Evolutionary conservation across 495 filamentous ascomycete genomes (phyloP).

Genomic region (Podospora pseudocomata): DNA sequence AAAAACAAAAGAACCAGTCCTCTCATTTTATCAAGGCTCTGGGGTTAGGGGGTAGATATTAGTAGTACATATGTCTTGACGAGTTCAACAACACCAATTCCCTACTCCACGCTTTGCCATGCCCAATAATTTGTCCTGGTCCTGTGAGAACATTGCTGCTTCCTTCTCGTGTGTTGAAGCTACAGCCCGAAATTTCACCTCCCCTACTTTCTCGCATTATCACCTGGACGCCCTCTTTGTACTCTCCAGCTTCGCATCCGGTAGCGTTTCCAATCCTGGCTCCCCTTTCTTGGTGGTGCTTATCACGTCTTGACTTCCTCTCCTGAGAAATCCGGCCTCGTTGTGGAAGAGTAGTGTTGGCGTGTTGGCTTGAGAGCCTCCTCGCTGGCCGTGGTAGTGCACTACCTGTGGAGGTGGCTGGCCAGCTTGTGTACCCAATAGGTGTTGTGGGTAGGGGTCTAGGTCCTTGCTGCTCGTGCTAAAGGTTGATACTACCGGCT

Average conservation of each 20-base stretch:
- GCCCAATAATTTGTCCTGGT: not conserved
- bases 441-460: conserved; percentile 64
- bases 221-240: conserved; percentile 22
- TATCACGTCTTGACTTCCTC: conserved; percentile 39
- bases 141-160: not conserved
- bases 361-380: conserved; percentile 59
- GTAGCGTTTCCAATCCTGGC: conserved; percentile 37
- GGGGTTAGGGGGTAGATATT: not conserved
- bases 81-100: not conserved
- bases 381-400: conserved; percentile 57
- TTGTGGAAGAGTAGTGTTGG: conserved; percentile 48
- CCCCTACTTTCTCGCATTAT: not conserved
- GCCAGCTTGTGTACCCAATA: conserved; percentile 55
- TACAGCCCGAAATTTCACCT: not conserved
- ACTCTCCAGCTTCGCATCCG: conserved; percentile 34
- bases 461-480: conserved; percentile 73
- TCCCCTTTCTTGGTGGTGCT: conserved; percentile 26
- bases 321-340: conserved; percentile 34
- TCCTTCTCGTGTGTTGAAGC: not conserved
- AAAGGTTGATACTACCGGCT: conserved; percentile 68
- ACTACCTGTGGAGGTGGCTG: conserved; percentile 59
- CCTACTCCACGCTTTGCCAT: not conserved
- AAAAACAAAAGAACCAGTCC: no score
- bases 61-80: not conserved
- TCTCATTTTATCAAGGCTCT: not conserved